These are phyloP conservation scores for Gnaphalium uliginosum DNA, from an alignment of 129 eudicot species.

Conservation along the genomic window DNA sequence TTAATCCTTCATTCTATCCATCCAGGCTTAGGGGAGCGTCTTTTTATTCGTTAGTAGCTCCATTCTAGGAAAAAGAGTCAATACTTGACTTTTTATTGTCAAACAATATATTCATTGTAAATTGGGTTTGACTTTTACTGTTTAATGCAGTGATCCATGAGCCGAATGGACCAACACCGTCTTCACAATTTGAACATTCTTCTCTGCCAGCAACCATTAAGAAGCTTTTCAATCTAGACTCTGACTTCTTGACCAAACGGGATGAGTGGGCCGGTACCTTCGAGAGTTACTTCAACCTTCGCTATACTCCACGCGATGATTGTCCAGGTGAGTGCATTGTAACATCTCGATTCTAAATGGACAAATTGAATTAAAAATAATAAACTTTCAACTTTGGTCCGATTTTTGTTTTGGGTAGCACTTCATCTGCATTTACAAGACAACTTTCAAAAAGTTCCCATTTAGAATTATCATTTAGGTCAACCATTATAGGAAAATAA, in stretches of 20 bases:
- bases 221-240: constrained; percentile 78
- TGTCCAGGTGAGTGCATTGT: constrained; percentile 75
- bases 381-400: neutral
- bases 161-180: constrained; percentile 79
- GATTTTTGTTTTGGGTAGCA: neutral
- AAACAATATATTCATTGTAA: neutral
- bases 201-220: constrained; percentile 88
- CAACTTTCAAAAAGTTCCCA: neutral
- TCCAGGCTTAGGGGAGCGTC: neutral
- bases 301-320: constrained; percentile 76
- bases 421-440: neutral
- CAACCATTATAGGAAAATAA: neutral
- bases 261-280: constrained; percentile 98
- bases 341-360: neutral
- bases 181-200: constrained; percentile 89
- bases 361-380: neutral
- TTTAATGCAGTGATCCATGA: constrained; percentile 71
- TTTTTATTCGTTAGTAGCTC: neutral
- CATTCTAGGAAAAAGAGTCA: neutral
- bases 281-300: constrained; percentile 70
- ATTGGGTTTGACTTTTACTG: constrained; percentile 3
- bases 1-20: neutral
- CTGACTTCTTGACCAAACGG: constrained; percentile 83
- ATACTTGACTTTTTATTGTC: neutral
- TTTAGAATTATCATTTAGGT: neutral